A percentile compares a stretch with the other conserved stretches of the same genome.
These are phyloP conservation scores for Albugo laibachii DNA, from an alignment of 352 stramenopile species.

Conservation along the genomic window DNA sequence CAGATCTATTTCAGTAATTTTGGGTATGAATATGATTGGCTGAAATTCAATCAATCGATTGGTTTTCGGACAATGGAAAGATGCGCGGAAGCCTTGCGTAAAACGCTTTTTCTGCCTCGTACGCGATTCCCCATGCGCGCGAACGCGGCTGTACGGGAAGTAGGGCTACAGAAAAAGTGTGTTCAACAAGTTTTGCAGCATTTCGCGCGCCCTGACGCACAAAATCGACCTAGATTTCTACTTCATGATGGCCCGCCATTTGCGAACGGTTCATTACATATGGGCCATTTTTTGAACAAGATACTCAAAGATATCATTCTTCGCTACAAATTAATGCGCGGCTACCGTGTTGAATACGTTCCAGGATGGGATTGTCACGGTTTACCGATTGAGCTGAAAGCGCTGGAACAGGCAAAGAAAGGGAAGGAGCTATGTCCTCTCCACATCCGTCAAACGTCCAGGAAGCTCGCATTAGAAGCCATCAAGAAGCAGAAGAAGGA, in stretches of 20 bases:
- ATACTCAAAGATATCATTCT: slow-evolving; percentile 98
- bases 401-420: slow-evolving; percentile 82
- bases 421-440: slow-evolving; percentile 51
- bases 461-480: slow-evolving; percentile 83
- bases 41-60: no score
- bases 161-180: slow-evolving; percentile 37
- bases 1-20: no score
- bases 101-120: slow-evolving; percentile 90
- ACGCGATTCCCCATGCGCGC: slow-evolving; percentile 94
- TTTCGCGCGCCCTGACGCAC: slow-evolving; percentile 7
- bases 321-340: slow-evolving; percentile 85
- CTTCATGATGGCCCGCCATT: slow-evolving; percentile 98
- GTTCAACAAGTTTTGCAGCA: slow-evolving; percentile 37
- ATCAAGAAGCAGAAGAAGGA: slow-evolving; percentile 83
- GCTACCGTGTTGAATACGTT: slow-evolving; percentile 88
- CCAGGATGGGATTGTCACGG: slow-evolving; percentile 99
- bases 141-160: slow-evolving; percentile 77
- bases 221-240: slow-evolving; percentile 40
- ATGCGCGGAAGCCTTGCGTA: slow-evolving; percentile 36
- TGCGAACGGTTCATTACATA: slow-evolving; percentile 97
- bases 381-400: slow-evolving; percentile 97
- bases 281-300: slow-evolving; percentile 89
- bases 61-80: no score
- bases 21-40: no score
- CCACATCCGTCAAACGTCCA: slow-evolving; percentile 82